Evolutionary conservation across 2,329 filamentous ascomycete species (phyloP).

Genomic region (Monosporascus ibericus): DNA sequence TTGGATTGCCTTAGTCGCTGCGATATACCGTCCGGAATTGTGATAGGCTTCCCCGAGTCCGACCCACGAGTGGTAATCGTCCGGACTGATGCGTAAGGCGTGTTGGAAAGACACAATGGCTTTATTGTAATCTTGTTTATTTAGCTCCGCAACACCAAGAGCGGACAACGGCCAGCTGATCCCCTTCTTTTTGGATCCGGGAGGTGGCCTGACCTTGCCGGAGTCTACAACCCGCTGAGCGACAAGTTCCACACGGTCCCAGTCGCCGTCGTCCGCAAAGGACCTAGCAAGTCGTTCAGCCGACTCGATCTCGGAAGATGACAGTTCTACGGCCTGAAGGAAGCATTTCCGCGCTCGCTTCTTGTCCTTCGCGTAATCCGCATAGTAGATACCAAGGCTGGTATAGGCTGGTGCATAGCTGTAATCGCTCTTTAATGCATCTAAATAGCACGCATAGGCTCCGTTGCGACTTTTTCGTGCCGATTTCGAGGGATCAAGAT

Average conservation of each 20-base stretch:
- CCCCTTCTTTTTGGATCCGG: constrained; percentile 87
- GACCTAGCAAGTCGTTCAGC: constrained; percentile 79
- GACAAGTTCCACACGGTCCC: constrained; percentile 93
- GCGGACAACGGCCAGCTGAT: constrained; percentile 96
- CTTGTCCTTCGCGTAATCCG: constrained; percentile 83
- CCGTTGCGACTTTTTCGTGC: constrained; percentile 75
- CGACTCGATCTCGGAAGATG: constrained; percentile 75
- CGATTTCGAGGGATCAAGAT: constrained; percentile 65
- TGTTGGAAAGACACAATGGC: constrained; percentile 90
- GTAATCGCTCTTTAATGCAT: constrained; percentile 77
- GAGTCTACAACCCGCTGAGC: constrained; percentile 88
- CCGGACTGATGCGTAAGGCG: constrained; percentile 73
- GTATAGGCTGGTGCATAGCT: constrained; percentile 90
- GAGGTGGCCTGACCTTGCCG: constrained; percentile 83
- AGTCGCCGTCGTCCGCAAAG: constrained; percentile 87
- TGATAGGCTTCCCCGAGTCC: constrained; percentile 97
- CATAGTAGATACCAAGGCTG: constrained; percentile 82
- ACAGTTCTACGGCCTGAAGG: constrained; percentile 92
- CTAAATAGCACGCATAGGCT: constrained; percentile 78
- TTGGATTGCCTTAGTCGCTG: constrained; percentile 85
- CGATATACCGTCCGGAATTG: constrained; percentile 85
- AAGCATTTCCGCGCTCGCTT: constrained; percentile 87
- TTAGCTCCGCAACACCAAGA: constrained; percentile 87
- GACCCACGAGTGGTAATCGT: constrained; percentile 93
- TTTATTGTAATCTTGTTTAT: constrained; percentile 83